phyloP scores from a whole-genome alignment of 495 filamentous ascomycete genomes.

The Penicillium bovifimosum region DNA sequence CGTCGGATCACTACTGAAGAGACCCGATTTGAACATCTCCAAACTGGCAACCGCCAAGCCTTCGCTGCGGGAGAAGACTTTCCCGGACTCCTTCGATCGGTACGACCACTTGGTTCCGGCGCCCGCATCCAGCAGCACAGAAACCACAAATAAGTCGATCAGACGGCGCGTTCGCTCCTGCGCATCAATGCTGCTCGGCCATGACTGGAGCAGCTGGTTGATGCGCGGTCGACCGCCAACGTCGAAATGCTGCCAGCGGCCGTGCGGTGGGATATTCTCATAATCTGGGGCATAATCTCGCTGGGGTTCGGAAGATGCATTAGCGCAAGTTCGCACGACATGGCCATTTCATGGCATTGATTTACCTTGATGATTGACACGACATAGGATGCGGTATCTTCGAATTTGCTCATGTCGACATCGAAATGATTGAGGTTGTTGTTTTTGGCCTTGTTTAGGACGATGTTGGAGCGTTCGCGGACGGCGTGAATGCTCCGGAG shows the following conservation, averaged over 20 bases:
- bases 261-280: slow-evolving; percentile 67
- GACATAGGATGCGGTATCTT: slow-evolving; percentile 84
- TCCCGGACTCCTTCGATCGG: slow-evolving; percentile 84
- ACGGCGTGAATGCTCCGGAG: slow-evolving; percentile 87
- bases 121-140: slow-evolving; percentile 63
- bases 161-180: slow-evolving; percentile 59
- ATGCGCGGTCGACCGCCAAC: slow-evolving; percentile 62
- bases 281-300: slow-evolving; percentile 87
- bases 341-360: background rate
- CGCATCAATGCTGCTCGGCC: slow-evolving; percentile 55
- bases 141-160: slow-evolving; percentile 64
- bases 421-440: slow-evolving; percentile 85
- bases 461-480: slow-evolving; percentile 65
- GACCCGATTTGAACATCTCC: slow-evolving; percentile 96
- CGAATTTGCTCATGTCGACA: slow-evolving; percentile 84
- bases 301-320: slow-evolving; percentile 39
- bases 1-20: slow-evolving; percentile 76
- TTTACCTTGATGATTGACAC: slow-evolving; percentile 92
- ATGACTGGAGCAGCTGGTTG: slow-evolving; percentile 58
- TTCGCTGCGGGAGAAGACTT: slow-evolving; percentile 78
- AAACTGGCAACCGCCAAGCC: slow-evolving; percentile 89
- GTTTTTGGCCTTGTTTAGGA: slow-evolving; percentile 69
- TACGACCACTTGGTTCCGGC: slow-evolving; percentile 70
- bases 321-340: slow-evolving; percentile 9
- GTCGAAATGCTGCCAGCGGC: slow-evolving; percentile 69